These are phyloP conservation scores for Sequoiadendron giganteum DNA, from an alignment of 75 land plant genomes.

Conservation along the genomic window DNA sequence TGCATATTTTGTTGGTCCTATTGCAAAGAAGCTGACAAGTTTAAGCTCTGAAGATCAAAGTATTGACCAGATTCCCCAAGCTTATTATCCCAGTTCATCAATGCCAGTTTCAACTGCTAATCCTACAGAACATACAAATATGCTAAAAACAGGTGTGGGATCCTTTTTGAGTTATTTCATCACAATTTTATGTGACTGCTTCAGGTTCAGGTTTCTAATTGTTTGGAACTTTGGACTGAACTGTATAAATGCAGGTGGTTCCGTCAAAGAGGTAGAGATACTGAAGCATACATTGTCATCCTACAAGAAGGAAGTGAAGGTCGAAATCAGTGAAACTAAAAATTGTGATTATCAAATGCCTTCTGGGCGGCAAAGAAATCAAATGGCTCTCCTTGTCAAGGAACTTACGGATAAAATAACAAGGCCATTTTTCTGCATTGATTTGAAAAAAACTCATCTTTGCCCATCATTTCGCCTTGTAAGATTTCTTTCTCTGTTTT, in stretches of 20 bases:
- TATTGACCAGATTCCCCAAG: neutral
- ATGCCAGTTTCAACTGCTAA: neutral
- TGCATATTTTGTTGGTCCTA: neutral
- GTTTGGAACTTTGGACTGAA: constrained; percentile 12
- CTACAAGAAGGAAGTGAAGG: neutral
- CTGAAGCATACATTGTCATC: neutral
- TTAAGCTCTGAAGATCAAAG: constrained; percentile 3
- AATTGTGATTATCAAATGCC: neutral
- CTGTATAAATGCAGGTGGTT: neutral
- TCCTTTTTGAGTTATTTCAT: neutral
- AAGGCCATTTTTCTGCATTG: neutral
- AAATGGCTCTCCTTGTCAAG: neutral
- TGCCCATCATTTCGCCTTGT: neutral
- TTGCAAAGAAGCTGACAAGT: neutral
- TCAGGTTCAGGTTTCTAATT: neutral
- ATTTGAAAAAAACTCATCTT: neutral
- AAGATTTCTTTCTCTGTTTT: neutral
- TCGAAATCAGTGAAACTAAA: neutral
- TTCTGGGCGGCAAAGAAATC: neutral
- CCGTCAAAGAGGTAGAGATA: neutral
- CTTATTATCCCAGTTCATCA: neutral
- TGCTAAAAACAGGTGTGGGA: neutral
- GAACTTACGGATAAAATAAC: neutral
- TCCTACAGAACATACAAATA: neutral
- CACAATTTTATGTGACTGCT: neutral